A percentile compares a stretch with the other conserved stretches of the same genome.
Conservation (phyloP, 768 basidiomycete genomes). For the Lenzites betulinus region DNA sequence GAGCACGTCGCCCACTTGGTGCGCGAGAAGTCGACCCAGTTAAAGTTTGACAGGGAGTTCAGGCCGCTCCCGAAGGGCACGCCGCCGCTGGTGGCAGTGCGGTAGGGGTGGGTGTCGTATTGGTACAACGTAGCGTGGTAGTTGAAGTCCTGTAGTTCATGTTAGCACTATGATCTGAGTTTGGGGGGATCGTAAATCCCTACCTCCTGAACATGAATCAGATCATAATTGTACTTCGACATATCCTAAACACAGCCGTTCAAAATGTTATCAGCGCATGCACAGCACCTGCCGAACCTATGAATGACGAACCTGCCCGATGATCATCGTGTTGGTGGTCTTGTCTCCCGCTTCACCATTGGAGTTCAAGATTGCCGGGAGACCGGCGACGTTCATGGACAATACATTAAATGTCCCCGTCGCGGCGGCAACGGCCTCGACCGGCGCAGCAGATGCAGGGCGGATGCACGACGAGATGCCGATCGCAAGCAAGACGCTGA, state of each 20-base stretch:
- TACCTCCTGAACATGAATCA: conserved; percentile 12
- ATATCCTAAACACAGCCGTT: neutral
- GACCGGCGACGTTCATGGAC: conserved; percentile 11
- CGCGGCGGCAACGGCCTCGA: neutral
- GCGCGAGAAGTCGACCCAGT: conserved; percentile 11
- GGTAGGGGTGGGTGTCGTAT: conserved; percentile 4
- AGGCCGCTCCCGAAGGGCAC: conserved; percentile 9
- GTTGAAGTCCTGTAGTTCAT: conserved; percentile 9
- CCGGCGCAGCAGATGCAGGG: neutral
- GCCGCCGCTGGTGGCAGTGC: conserved; percentile 8
- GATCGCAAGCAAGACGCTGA: neutral
- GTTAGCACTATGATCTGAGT: too few species aligned
- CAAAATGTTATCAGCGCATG: neutral
- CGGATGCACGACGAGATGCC: neutral
- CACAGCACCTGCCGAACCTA: neutral
- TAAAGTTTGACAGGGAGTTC: conserved; percentile 6
- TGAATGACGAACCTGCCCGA: neutral
- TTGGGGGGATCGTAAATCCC: too few species aligned
- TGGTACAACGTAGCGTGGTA: conserved; percentile 8
- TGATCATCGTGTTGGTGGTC: conserved; percentile 9
- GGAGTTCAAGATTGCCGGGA: neutral
- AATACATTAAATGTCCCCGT: conserved; percentile 2
- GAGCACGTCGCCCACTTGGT: conserved; percentile 13
- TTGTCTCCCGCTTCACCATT: conserved; percentile 8
- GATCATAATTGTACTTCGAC: neutral